Percentiles rank a stretch among this genome's conserved stretches.
Conservation (phyloP, 257 asterid species). For the Parsonsia alboflavescens region DNA sequence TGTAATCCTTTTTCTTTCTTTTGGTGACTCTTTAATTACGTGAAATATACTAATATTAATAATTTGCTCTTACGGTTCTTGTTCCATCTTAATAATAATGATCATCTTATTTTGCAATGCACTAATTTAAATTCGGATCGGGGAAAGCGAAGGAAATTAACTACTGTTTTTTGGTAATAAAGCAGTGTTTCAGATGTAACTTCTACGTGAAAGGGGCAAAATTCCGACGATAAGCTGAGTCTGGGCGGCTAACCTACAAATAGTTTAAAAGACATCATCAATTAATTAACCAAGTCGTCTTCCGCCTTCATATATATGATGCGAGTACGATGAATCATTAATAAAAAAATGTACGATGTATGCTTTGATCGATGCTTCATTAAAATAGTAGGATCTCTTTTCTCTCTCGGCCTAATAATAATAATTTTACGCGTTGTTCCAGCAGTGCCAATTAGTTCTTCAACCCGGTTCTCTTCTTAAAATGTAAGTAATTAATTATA, state of each 20-base stretch:
- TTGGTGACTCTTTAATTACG: too few relatives aligned
- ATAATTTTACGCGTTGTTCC: neutral
- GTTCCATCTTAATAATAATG: too few relatives aligned
- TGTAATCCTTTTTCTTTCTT: neutral
- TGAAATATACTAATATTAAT: too few relatives aligned
- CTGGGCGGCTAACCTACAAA: neutral
- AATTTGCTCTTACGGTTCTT: too few relatives aligned
- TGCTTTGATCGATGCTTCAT: neutral
- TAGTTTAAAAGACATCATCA: neutral
- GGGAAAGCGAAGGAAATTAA: neutral
- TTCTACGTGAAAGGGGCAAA: slow-evolving; percentile 14
- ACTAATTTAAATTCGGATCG: neutral
- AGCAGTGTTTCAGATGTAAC: neutral
- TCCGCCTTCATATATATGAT: neutral
- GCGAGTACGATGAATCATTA: neutral
- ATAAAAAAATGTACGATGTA: neutral
- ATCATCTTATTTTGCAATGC: too few relatives aligned
- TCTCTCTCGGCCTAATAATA: too few relatives aligned
- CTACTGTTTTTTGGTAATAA: neutral
- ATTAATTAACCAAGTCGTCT: slow-evolving; percentile 2
- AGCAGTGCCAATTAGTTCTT: neutral
- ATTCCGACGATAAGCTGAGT: neutral
- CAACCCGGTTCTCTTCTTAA: neutral
- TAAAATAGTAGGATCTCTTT: too few relatives aligned
- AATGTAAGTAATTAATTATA: too few relatives aligned